A percentile compares a stretch with the other conserved stretches of the same genome.
Evolutionary conservation across 176 grass and related monocot genomes (phyloP).

Genomic region (Phyllostachys edulis): DNA sequence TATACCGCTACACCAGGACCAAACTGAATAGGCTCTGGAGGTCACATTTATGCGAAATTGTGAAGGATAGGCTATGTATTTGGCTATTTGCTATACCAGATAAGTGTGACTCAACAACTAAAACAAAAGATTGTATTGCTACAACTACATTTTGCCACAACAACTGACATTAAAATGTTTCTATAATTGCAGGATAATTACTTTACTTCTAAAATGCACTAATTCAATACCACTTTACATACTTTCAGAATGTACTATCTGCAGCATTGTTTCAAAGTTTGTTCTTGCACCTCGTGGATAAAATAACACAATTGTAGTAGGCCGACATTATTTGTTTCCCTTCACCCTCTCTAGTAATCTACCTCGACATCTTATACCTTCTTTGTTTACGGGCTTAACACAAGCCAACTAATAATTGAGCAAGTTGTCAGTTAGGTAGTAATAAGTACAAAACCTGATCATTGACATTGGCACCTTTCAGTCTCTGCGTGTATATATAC

Average conservation of each 20-base stretch:
- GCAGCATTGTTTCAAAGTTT: neutral
- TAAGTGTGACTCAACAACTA: neutral
- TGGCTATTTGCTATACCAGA: neutral
- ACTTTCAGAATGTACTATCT: neutral
- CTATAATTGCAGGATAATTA: neutral
- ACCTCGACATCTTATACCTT: neutral
- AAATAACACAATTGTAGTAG: neutral
- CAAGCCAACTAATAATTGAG: neutral
- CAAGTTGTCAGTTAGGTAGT: neutral
- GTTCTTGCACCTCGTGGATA: neutral
- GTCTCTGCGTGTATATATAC: slow-evolving; percentile 67
- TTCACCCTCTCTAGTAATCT: neutral
- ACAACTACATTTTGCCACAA: neutral
- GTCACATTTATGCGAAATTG: slow-evolving; percentile 10
- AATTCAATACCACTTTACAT: neutral
- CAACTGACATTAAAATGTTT: neutral
- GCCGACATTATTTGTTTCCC: neutral
- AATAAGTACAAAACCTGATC: slow-evolving; percentile 43
- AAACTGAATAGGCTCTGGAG: neutral
- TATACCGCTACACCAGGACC: neutral
- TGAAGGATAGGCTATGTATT: neutral
- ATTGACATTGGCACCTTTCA: slow-evolving; percentile 77
- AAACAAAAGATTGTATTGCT: neutral
- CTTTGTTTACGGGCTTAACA: neutral
- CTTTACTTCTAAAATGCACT: slow-evolving; percentile 3